Evolutionary conservation across 768 basidiomycete species (phyloP), one percentile per base, ranked within the genome.

Genomic region (Amanita muscaria): DNA sequence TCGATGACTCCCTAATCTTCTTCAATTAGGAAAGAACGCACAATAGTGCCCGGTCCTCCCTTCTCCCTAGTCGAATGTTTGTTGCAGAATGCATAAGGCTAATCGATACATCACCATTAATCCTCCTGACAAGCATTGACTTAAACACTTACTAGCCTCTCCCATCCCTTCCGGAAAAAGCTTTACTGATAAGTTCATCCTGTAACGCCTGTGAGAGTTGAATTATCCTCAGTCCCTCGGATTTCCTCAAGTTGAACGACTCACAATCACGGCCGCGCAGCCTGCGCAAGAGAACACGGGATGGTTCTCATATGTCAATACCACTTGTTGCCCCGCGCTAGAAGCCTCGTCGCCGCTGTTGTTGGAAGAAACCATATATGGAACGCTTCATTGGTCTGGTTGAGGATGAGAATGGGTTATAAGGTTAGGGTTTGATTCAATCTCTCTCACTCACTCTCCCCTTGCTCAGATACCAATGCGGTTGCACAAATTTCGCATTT

Each of bases 111-210:
- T 5, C 9, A 18, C 5, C 34, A 44, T 45, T 40, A 47, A 46
- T 46, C n/a, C n/a, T n/a, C n/a, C 36, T 29, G 30, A 32, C 12
- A 22, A 25, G 30, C 15, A 18, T 23, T n/a, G 30, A n/a, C 22
- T 23, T 7, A 36, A 15, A 30, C 27, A 76, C 85, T 60, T 53
- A 79, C 87, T 78, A 88, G 55, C 86, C 87, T 47, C 83, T 69
- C 2, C 87, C 87, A 37, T 90, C 88, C 54, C 88, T 67, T 4
- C 87, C 87, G 21, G 85, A 82, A 64, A 90, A 90, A 0, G 84
- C 67, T 56, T 89, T 90, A 66, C 83, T 87, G 49, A 90, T 86
- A 16, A 88, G 62, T 53, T 89, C 87, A 51, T 90, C 88, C 59
- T 89, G 86, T 12, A 90, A 68, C 16, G 80, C 75, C 86, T 88